Conservation (phyloP, 108 stramenopile genomes). For the Fragilaria crotonensis region DNA sequence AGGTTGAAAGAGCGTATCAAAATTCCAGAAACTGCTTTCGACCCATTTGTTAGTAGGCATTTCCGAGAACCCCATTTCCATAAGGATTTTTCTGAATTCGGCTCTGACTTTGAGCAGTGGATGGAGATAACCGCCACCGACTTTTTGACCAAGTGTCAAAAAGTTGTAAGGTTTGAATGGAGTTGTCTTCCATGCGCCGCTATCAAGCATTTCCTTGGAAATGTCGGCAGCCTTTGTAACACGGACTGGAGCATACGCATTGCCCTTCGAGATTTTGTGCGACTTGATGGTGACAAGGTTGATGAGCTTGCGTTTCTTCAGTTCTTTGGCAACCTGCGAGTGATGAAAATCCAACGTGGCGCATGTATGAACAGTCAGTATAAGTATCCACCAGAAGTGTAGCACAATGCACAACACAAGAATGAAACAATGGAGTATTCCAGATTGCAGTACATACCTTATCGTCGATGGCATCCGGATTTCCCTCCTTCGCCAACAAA, state of each 20-base stretch:
- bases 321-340: constrained; percentile 26
- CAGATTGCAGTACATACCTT: constrained; percentile 21
- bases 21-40: constrained; percentile 99
- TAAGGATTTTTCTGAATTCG: constrained; percentile 93
- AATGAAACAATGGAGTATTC: background rate
- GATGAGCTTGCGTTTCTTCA: constrained; percentile 62
- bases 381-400: background rate
- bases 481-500: constrained; percentile 31
- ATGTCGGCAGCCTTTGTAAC: constrained; percentile 92
- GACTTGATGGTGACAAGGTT: constrained; percentile 81
- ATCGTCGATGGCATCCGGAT: constrained; percentile 36
- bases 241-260: constrained; percentile 73
- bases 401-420: background rate
- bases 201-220: constrained; percentile 96
- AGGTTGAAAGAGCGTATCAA: constrained; percentile 99
- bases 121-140: constrained; percentile 93
- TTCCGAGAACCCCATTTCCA: constrained; percentile 99
- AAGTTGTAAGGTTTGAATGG: constrained; percentile 98
- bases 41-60: constrained; percentile 99
- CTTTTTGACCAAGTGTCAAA: constrained; percentile 83
- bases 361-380: background rate
- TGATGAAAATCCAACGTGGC: background rate
- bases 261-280: constrained; percentile 77
- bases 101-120: constrained; percentile 95
- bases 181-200: constrained; percentile 85